Conservation (phyloP, 345 rosid species). For the Euphorbia lathyris region DNA sequence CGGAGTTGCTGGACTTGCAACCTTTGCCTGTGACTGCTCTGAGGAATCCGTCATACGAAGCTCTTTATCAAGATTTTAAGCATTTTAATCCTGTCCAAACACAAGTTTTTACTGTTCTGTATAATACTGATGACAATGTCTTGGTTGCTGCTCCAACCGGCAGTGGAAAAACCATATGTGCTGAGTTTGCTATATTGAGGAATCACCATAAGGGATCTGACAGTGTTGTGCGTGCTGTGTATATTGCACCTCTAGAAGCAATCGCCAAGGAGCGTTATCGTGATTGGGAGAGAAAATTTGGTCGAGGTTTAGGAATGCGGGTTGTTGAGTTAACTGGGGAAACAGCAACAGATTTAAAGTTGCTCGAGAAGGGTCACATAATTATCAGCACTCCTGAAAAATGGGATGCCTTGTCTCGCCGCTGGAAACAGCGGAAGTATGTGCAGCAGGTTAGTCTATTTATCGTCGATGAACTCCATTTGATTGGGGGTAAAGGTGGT, state of each 20-base stretch:
- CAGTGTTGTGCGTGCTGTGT: constrained; percentile 63
- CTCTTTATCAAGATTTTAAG: constrained; percentile 76
- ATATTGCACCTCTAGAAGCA: constrained; percentile 89
- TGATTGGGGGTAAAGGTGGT: constrained; percentile 94
- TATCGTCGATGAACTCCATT: constrained; percentile 90
- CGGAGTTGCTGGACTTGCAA: constrained; percentile 88
- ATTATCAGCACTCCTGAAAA: constrained; percentile 89
- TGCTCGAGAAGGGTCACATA: constrained; percentile 83
- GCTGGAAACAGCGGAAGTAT: constrained; percentile 87
- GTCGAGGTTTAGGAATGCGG: constrained; percentile 72
- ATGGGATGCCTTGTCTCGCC: constrained; percentile 97
- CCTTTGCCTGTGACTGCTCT: constrained; percentile 91
- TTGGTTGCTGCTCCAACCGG: constrained; percentile 97
- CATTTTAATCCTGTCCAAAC: constrained; percentile 98
- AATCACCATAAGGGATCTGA: constrained; percentile 87
- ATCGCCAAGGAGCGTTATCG: constrained; percentile 76
- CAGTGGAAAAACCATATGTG: constrained; percentile 96
- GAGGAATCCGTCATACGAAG: constrained; percentile 85
- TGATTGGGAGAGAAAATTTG: constrained; percentile 87
- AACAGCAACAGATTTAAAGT: constrained; percentile 69
- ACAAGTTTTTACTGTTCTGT: constrained; percentile 87
- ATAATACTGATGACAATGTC: constrained; percentile 84
- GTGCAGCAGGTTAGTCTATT: constrained; percentile 92
- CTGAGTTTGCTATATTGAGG: constrained; percentile 82
- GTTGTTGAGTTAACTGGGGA: constrained; percentile 90